Evolutionary conservation across 2,329 filamentous ascomycete species (phyloP).

Genomic region (Penicillium aurantiogriseum): DNA sequence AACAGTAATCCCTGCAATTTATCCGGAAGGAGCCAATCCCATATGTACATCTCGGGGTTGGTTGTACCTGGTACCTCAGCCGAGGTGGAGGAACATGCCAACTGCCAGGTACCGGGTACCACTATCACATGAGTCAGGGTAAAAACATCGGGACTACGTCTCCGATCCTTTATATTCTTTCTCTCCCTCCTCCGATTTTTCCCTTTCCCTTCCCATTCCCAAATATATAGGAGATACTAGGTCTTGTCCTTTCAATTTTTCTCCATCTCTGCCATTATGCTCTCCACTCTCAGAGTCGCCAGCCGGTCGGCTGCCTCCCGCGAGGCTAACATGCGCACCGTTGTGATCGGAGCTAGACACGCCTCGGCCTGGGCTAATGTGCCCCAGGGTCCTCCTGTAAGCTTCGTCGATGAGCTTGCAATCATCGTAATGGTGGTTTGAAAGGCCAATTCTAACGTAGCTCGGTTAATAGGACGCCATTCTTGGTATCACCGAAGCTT

Average conservation of each 20-base stretch:
- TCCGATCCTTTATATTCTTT: conserved; percentile 24
- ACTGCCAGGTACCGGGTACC: conserved; percentile 18
- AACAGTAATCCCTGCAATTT: background rate
- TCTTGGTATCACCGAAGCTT: conserved; percentile 81
- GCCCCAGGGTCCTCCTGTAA: conserved; percentile 88
- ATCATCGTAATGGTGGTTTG: background rate
- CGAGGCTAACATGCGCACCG: conserved; percentile 40
- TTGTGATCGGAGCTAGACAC: conserved; percentile 53
- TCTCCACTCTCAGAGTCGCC: conserved; percentile 48
- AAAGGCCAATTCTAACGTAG: conserved; percentile 26
- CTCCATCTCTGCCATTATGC: conserved; percentile 34
- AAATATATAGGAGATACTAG: conserved; percentile 7
- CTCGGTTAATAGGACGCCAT: conserved; percentile 42
- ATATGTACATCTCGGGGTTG: background rate
- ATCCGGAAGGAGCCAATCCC: conserved; percentile 14
- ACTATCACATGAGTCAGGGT: conserved; percentile 26
- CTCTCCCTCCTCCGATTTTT: conserved; percentile 11
- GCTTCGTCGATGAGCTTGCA: conserved; percentile 37
- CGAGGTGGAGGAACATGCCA: conserved; percentile 7
- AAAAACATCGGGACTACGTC: conserved; percentile 22
- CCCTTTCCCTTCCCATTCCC: conserved; percentile 13
- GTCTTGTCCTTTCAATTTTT: conserved; percentile 9
- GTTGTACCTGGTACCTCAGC: conserved; percentile 19
- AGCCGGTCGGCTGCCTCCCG: conserved; percentile 42
- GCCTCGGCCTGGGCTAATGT: conserved; percentile 88